Base-by-base conservation (phyloP, 2,329 filamentous ascomycete species). In the Bipolaris bicolor region DNA sequence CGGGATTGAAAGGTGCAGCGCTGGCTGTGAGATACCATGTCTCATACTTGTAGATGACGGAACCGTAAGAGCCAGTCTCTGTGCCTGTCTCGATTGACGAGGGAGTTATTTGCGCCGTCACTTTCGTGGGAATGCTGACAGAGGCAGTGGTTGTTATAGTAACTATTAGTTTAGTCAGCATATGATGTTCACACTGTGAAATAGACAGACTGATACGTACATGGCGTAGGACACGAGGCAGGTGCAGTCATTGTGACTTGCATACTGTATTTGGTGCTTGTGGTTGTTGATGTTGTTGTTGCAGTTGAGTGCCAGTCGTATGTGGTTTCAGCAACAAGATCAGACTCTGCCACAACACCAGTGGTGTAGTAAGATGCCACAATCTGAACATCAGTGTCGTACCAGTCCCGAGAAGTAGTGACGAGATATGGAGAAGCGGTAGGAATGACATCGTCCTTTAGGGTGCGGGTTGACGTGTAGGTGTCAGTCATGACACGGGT, bases 181-280 rank as follows among this genome's bases (percentile, higher is more conserved):
- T 11, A 43, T 45, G 10, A 48, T 13, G 22, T 44, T 7, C 16
- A 39, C 16, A 11, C 11, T 4, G 34, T 24, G 29, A 11, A 20
- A 24, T 15, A 11, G 37, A 43, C 9, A 7, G 7, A 15, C 29
- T 11, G 11, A 36, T 20, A 55, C 56, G 31, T 40, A 58, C 56
- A 73, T 61, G 20, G 15, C 1, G 66, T 71, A 0, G 71, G 55
- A 46, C 72, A 75, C 6, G 57, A 67, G 1, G 68, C 39, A 10
- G 72, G 72, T 3, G 70, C 67, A 4, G 70, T 73, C 58, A 69
- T 70, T 3, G 70, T 73, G 1, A 74, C 70, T 2, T 61, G 62
- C 72, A 75, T 75, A 13, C 47, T 62, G 44, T 66, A 71, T 3
- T 56, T 36, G 7, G 62, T 67, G 7, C 47, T 45, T 4, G 54